Base-by-base conservation (phyloP, 495 filamentous ascomycete species). In the Tuber melanosporum region DNA sequence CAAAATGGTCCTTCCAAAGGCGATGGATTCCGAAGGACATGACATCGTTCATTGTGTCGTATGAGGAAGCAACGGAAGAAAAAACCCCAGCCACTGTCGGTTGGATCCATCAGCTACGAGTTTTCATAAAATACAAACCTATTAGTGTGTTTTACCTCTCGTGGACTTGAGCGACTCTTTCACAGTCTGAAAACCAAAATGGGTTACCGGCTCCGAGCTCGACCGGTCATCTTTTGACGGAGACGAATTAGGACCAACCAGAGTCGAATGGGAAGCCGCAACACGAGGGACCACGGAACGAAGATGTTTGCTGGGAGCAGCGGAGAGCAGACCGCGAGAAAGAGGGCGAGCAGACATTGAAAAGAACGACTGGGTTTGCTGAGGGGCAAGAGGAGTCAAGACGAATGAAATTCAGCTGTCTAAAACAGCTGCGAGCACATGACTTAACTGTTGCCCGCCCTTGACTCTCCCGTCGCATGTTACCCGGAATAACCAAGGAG, bases 1-100 rank as follows among this genome's bases (percentile, higher is more conserved):
- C 95, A 85, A 98, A 99, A 86, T 97, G 90, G 85, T 98, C 95
- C 89, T 99, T 99, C 95, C 95, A 99, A 71, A 98, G 87, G 22
- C 95, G 92, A 85, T 99, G 95, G 86, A 97, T 94, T 49, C 94
- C 94, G 42, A 98, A 90, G 66, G 94, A 98, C 95, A 99, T 98
- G 72, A 98, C 89, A 85, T 99, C 95, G 88, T 99, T 99, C 95
- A 99, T 99, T 79, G 90, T 90, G 84, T 98, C 94, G 70, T 84
- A 91, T 43, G 91, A 93, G 71, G 93, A 89, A 80, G 95, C 95
- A 72, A 99, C 95, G 83, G 93, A 97, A 85, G 94, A 95, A 88
- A 98, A 99, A 77, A 99, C 95, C 66, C 89, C 89, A 80, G 90
- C 91, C 39, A 98, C 95, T 93, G 78, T 74, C 1, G 36, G 43